Evolutionary conservation across 371 early-diverging fungal genomes (phyloP), one percentile per base, ranked within the genome.

Genomic region (Mortierella sp.): DNA sequence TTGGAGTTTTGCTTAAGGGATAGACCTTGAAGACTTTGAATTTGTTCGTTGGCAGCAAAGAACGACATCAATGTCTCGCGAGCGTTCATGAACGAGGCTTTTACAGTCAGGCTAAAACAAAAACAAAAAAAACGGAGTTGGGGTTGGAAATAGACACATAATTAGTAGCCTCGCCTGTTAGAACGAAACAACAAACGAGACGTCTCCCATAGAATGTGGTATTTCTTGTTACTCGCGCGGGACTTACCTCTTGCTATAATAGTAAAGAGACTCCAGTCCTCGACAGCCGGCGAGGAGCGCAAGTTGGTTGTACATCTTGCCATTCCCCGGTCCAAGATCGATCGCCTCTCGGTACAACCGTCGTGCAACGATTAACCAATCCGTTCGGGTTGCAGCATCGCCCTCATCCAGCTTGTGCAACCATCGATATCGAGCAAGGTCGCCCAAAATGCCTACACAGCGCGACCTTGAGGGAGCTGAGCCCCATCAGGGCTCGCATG

Each of bases 401-500:
- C 55, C 54, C 26, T 79, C 82, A 19, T 79, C 55, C 21, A 79
- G 56, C 11, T 72, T 60, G 62, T 78, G 83, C n/a, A 80, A 54
- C 85, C 84, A 87, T 52, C 86, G 79, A 56, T 89, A 89, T n/a
- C 90, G 64, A 7, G 87, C 86, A 52, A 89, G 64, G 51, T 89
- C 90, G 11, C 87, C 87, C 55, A 87, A 65, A 53, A 81, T 78
- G 21, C 83, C 78, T 6, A 89, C 61, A 55, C 85, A 80, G 50
- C 11, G 37, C 59, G 59, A 17, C 37, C 37, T 34, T 7, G 14
- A 7, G 4, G 4, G 4, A 49, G 11, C 15, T 28, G 50, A 21
- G 53, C 47, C 27, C 70, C 60, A 43, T 60, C 58, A 9, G 44
- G 27, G 17, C 55, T 63, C 11, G 56, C 52, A 54, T 73, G 42